phyloP scores from a whole-genome alignment of 176 grass and related monocot species.

The Microstegium vimineum region DNA sequence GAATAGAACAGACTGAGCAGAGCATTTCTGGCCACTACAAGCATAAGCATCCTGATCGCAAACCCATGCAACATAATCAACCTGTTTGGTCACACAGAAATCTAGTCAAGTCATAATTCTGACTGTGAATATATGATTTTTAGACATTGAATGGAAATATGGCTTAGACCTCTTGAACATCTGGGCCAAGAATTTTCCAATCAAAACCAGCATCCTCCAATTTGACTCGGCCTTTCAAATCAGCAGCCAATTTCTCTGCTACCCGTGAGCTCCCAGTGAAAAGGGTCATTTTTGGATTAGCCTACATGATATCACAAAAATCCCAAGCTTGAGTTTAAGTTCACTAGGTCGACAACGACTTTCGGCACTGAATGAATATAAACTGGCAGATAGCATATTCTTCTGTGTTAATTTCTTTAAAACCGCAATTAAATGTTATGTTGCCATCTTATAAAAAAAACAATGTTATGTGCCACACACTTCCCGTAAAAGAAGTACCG shows the following conservation, averaged over 20 bases:
- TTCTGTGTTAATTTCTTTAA: not conserved
- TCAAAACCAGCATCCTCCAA: slow-evolving; percentile 99
- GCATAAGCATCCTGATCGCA: slow-evolving; percentile 99
- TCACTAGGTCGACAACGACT: not conserved
- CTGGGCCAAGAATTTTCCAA: slow-evolving; percentile 98
- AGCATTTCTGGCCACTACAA: slow-evolving; percentile 97
- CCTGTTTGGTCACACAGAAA: slow-evolving; percentile 40
- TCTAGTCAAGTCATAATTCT: not conserved
- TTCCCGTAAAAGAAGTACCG: not conserved
- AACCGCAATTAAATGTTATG: not conserved
- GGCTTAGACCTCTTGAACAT: slow-evolving; percentile 84
- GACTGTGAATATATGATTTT: not conserved
- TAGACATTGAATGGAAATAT: not conserved
- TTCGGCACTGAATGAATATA: not conserved
- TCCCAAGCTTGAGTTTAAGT: too few relatives aligned
- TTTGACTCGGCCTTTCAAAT: slow-evolving; percentile 85
- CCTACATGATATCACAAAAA: slow-evolving; percentile 45
- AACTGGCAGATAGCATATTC: not conserved
- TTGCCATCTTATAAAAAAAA: not conserved
- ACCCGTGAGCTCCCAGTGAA: slow-evolving; percentile 90
- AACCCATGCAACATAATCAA: slow-evolving; percentile 96
- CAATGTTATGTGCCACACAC: not conserved
- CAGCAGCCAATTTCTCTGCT: slow-evolving; percentile 82
- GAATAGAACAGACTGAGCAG: slow-evolving; percentile 93
- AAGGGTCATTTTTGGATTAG: slow-evolving; percentile 88